These are phyloP conservation scores for Lactifluus echinatus DNA, from an alignment of 768 basidiomycete genomes.

Conservation along the genomic window DNA sequence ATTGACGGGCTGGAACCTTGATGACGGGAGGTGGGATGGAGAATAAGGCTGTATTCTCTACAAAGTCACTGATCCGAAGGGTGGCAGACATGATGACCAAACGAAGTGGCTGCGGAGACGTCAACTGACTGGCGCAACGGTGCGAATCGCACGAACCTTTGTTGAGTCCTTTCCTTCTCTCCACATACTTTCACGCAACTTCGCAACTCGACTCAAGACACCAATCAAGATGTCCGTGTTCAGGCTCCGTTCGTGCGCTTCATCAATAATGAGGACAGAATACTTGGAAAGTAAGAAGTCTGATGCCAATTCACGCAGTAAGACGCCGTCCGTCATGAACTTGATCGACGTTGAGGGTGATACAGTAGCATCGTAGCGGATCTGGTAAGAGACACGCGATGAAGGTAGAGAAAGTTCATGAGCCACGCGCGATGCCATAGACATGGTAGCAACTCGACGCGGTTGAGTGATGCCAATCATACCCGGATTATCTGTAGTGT, in stretches of 20 bases:
- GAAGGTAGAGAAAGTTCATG: slow-evolving; percentile 81
- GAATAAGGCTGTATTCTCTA: slow-evolving; percentile 78
- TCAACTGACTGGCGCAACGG: neutral
- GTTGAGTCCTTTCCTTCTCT: slow-evolving; percentile 58
- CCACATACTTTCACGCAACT: slow-evolving; percentile 87
- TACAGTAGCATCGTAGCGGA: slow-evolving; percentile 92
- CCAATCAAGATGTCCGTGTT: slow-evolving; percentile 98
- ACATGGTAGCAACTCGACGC: slow-evolving; percentile 92
- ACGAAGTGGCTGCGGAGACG: slow-evolving; percentile 57
- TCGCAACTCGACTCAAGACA: slow-evolving; percentile 88
- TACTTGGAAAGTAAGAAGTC: slow-evolving; percentile 95
- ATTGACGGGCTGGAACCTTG: slow-evolving; percentile 81
- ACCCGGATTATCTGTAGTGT: slow-evolving; percentile 75
- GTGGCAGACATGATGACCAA: slow-evolving; percentile 99
- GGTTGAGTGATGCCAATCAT: slow-evolving; percentile 99
- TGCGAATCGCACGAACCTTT: slow-evolving; percentile 42
- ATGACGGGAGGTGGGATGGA: slow-evolving; percentile 82
- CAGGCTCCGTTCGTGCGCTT: slow-evolving; percentile 96
- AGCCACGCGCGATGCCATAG: slow-evolving; percentile 90
- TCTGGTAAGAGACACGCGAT: slow-evolving; percentile 88
- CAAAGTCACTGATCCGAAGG: slow-evolving; percentile 86
- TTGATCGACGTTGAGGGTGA: slow-evolving; percentile 89
- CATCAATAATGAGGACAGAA: slow-evolving; percentile 92
- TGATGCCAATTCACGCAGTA: slow-evolving; percentile 83
- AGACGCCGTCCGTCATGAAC: slow-evolving; percentile 99